These are phyloP conservation scores for Mortierella sp. DNA, from an alignment of 371 early-diverging fungal genomes.

Conservation along the genomic window DNA sequence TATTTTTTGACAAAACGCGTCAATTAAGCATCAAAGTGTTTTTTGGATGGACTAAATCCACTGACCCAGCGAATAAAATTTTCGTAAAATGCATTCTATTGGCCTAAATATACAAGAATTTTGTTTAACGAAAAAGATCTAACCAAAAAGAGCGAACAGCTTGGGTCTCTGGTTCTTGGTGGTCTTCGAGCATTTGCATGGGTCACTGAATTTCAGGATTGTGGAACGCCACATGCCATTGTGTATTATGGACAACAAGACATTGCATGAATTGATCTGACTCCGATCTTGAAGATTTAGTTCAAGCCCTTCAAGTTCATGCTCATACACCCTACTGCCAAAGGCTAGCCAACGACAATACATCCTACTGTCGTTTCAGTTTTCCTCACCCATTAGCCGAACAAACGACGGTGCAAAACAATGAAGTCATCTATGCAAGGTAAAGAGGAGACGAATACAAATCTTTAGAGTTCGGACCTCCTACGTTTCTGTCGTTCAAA, in stretches of 20 bases:
- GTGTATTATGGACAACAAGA: constrained; percentile 5
- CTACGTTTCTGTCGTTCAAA: constrained; percentile 29
- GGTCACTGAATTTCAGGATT: constrained; percentile 15
- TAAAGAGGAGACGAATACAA: constrained; percentile 14
- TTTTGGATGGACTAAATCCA: too few relatives aligned
- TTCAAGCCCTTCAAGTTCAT: neutral
- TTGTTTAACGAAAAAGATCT: too few relatives aligned
- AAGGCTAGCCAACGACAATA: neutral
- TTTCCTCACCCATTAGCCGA: neutral
- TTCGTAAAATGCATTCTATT: too few relatives aligned
- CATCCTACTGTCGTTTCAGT: neutral
- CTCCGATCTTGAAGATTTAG: neutral
- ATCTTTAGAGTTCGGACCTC: constrained; percentile 24
- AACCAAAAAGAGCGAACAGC: too few relatives aligned
- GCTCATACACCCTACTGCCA: neutral
- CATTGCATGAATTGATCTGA: neutral
- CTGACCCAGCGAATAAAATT: too few relatives aligned
- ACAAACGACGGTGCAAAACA: neutral
- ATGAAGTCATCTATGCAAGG: neutral
- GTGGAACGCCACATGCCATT: constrained; percentile 19
- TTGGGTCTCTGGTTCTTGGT: constrained; percentile 22
- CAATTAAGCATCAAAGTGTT: too few relatives aligned
- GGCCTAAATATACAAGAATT: too few relatives aligned
- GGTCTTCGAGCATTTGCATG: constrained; percentile 5
- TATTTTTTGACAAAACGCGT: too few relatives aligned